Evolutionary conservation across 2,329 filamentous ascomycete species (phyloP).

Genomic region (Amesomyces nigricolor): DNA sequence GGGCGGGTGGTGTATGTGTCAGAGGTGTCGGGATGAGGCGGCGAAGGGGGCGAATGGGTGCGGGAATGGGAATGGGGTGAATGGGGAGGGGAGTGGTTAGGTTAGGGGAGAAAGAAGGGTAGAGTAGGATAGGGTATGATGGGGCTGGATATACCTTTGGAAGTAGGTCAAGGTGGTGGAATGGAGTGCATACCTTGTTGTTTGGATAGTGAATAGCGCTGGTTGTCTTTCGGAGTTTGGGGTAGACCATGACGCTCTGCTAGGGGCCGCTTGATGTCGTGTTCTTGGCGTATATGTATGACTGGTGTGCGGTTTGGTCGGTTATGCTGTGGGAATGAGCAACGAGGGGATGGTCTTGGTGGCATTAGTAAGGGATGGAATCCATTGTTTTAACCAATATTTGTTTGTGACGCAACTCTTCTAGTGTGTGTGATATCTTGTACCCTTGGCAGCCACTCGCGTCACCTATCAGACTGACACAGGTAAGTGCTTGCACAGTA

Average conservation of each 20-base stretch:
- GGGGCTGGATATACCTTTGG: background rate
- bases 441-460: too few relatives aligned
- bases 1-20: slow-evolving; percentile 83
- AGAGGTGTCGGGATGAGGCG: slow-evolving; percentile 68
- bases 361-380: too few relatives aligned
- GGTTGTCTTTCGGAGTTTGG: background rate
- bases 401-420: too few relatives aligned
- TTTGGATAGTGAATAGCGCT: background rate
- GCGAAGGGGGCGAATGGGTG: background rate
- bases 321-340: too few relatives aligned
- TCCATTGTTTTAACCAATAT: too few relatives aligned
- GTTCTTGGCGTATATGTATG: too few relatives aligned
- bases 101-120: background rate
- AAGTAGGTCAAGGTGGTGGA: background rate
- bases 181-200: background rate
- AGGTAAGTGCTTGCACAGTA: too few relatives aligned
- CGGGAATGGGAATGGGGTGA: slow-evolving; percentile 28
- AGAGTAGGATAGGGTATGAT: background rate
- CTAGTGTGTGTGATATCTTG: too few relatives aligned
- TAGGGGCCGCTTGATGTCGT: too few relatives aligned
- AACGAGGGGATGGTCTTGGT: too few relatives aligned
- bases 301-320: background rate
- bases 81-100: background rate
- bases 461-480: too few relatives aligned
- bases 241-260: too few relatives aligned